Conservation (phyloP, 2,329 filamentous ascomycete species). For the Phoma sp. region DNA sequence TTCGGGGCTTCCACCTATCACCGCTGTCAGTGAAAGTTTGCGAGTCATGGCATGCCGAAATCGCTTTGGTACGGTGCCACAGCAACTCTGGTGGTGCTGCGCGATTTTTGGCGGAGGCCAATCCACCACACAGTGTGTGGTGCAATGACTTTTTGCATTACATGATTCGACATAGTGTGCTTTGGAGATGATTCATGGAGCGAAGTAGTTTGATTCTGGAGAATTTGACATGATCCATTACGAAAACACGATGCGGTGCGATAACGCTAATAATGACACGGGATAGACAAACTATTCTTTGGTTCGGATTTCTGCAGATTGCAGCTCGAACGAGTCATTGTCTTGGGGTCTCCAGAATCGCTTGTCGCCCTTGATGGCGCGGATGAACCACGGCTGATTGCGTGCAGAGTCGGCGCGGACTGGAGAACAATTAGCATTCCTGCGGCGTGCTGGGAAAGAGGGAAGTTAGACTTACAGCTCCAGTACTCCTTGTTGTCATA, state of each 20-base stretch:
- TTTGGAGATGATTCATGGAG: neutral
- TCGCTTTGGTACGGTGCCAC: slow-evolving; percentile 2
- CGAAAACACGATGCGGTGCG: neutral
- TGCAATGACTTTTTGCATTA: slow-evolving; percentile 7
- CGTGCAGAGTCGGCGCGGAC: slow-evolving; percentile 31
- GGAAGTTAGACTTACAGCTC: slow-evolving; percentile 29
- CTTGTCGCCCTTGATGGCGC: slow-evolving; percentile 31
- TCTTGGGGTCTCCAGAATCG: slow-evolving; percentile 31
- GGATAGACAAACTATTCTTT: slow-evolving; percentile 11
- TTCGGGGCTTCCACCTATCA: slow-evolving; percentile 4
- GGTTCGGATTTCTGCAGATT: slow-evolving; percentile 20
- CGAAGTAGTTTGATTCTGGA: neutral
- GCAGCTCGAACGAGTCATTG: slow-evolving; percentile 31
- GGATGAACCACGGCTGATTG: slow-evolving; percentile 36
- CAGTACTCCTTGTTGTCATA: slow-evolving; percentile 40
- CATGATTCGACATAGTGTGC: neutral
- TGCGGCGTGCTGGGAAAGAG: neutral
- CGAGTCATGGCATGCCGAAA: slow-evolving; percentile 13
- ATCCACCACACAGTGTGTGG: neutral
- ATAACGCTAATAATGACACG: neutral
- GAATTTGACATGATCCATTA: slow-evolving; percentile 1
- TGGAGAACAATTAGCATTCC: slow-evolving; percentile 14
- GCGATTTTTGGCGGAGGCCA: neutral
- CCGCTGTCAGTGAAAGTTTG: slow-evolving; percentile 11
- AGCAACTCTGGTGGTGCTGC: neutral